These are phyloP conservation scores for Hanseniaspora guilliermondii DNA, from an alignment of 805 yeast species.

Conservation along the genomic window DNA sequence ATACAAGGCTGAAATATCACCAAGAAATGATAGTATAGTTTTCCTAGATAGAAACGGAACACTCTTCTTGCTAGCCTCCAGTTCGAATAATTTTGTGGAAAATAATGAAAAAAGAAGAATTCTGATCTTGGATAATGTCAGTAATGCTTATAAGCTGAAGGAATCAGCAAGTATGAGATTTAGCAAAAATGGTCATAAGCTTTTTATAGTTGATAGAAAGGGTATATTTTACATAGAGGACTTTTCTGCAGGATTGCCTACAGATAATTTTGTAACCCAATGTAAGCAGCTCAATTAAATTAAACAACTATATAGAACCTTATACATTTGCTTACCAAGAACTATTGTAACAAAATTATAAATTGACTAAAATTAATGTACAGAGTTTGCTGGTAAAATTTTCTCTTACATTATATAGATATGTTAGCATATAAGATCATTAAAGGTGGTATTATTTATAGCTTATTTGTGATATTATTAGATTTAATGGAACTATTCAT, in stretches of 20 bases:
- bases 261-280: slow-evolving; percentile 51
- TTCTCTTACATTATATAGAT: too few relatives aligned
- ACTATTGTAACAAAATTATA: too few relatives aligned
- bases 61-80: slow-evolving; percentile 55
- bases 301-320: neutral
- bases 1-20: slow-evolving; percentile 63
- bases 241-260: slow-evolving; percentile 76
- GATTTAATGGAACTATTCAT: too few relatives aligned
- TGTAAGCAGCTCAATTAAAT: slow-evolving; percentile 42
- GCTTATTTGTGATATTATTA: too few relatives aligned
- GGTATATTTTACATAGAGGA: slow-evolving; percentile 72
- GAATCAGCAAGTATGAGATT: slow-evolving; percentile 73
- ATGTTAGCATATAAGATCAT: too few relatives aligned
- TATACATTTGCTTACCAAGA: too few relatives aligned
- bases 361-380: too few relatives aligned
- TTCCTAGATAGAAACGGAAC: slow-evolving; percentile 68
- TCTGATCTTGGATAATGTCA: slow-evolving; percentile 57
- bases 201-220: slow-evolving; percentile 66
- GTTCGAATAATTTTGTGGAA: slow-evolving; percentile 33
- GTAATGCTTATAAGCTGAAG: slow-evolving; percentile 55
- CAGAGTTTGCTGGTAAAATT: too few relatives aligned
- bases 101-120: slow-evolving; percentile 41
- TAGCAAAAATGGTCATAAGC: slow-evolving; percentile 68
- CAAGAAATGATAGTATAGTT: slow-evolving; percentile 77
- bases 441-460: too few relatives aligned